A percentile compares a stretch with the other conserved stretches of the same genome.
Conservation (phyloP, 352 stramenopile genomes). For the Phytophthora agathidicida region DNA sequence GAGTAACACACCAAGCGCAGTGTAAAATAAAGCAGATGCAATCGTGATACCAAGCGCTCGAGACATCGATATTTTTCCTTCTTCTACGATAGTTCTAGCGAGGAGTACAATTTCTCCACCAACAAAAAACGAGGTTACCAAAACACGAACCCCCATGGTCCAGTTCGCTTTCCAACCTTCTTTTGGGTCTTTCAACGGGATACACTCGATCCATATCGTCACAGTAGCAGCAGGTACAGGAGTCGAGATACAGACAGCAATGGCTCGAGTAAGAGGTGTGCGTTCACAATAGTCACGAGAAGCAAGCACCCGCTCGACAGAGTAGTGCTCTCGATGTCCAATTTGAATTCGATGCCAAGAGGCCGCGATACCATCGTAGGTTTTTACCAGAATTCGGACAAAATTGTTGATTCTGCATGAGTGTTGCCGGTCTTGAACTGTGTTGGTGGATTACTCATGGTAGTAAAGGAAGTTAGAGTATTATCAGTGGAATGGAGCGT, state of each 20-base stretch:
- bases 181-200: constrained; percentile 10
- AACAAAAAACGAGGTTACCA: constrained; percentile 16
- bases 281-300: constrained; percentile 25
- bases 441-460: too few species aligned
- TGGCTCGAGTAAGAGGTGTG: constrained; percentile 1
- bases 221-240: constrained; percentile 6
- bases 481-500: constrained; percentile 5
- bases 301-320: constrained; percentile 14
- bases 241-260: constrained; percentile 18
- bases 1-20: constrained; percentile 7
- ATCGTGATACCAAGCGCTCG: constrained; percentile 7
- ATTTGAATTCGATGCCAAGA: constrained; percentile 24
- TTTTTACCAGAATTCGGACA: too few species aligned
- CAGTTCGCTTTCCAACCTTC: constrained; percentile 24
- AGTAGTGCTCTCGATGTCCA: constrained; percentile 16
- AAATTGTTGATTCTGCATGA: too few species aligned
- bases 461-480: too few species aligned
- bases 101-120: constrained; percentile 18
- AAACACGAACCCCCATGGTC: constrained; percentile 17
- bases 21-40: constrained; percentile 18
- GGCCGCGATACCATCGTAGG: neutral
- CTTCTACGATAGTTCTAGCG: constrained; percentile 5
- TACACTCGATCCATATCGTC: constrained; percentile 21
- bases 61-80: constrained; percentile 5
- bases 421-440: too few species aligned